Percentiles rank a stretch among this genome's conserved stretches.
Evolutionary conservation across 1,284 basidiomycete genomes (phyloP).

Genomic region (Heterobasidion irregulare): DNA sequence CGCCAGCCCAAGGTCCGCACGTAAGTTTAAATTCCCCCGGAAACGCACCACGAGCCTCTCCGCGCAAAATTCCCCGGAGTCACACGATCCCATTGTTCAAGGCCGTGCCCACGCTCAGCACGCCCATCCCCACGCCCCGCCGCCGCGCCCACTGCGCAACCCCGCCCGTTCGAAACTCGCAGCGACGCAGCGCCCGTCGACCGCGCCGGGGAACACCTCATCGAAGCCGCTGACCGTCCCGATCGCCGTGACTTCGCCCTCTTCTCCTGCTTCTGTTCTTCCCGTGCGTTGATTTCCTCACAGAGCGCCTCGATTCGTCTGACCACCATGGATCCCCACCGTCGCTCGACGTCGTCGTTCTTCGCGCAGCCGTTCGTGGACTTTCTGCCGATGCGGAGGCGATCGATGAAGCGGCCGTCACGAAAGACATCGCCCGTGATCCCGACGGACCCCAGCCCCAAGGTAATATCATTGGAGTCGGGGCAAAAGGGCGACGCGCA

Average conservation of each 20-base stretch:
- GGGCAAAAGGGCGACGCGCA: conserved; percentile 6
- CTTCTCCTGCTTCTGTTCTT: conserved; percentile 2
- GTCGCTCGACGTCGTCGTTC: not conserved
- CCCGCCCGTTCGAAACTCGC: conserved; percentile 1
- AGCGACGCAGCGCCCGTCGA: not conserved
- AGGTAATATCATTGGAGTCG: not conserved
- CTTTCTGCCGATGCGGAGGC: not conserved
- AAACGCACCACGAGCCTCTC: conserved; percentile 8
- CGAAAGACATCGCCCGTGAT: not conserved
- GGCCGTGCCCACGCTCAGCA: no score
- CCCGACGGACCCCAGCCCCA: not conserved
- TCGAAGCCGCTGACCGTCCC: not conserved
- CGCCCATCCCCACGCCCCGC: not conserved
- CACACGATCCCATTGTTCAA: not conserved
- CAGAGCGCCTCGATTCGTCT: not conserved
- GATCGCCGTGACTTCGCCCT: conserved; percentile 4
- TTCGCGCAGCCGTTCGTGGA: not conserved
- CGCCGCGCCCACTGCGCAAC: conserved; percentile 5
- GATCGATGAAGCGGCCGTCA: not conserved
- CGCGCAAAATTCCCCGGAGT: not conserved
- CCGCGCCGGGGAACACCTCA: conserved; percentile 6
- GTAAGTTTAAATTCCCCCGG: not conserved
- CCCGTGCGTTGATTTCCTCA: conserved; percentile 3
- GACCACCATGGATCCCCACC: not conserved
- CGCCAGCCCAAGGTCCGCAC: not conserved